Percentiles rank a stretch among this genome's conserved stretches.
Conservation (phyloP, 2,329 filamentous ascomycete species). For the Arthroderma sp. region DNA sequence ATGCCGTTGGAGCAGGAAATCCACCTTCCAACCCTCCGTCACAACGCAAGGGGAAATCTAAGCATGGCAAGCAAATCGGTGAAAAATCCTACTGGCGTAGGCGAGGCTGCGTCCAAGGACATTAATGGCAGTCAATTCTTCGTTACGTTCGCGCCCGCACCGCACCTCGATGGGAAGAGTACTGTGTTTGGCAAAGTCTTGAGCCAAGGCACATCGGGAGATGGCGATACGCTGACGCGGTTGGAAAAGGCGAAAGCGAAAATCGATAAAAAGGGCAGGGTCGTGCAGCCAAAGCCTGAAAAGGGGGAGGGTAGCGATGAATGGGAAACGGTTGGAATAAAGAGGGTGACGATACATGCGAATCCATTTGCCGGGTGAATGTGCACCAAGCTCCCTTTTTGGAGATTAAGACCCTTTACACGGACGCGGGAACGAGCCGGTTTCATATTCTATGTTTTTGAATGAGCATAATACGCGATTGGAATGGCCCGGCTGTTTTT, state of each 20-base stretch:
- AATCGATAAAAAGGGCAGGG: conserved; percentile 50
- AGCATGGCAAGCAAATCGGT: conserved; percentile 45
- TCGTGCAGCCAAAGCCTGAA: conserved; percentile 27
- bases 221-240: conserved; percentile 31
- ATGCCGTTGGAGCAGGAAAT: conserved; percentile 50
- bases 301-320: conserved; percentile 16
- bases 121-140: conserved; percentile 52
- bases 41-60: conserved; percentile 44
- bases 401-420: no score
- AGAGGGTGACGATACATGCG: conserved; percentile 48
- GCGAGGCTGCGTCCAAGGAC: conserved; percentile 14
- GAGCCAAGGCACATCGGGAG: conserved; percentile 30
- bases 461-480: no score
- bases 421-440: no score
- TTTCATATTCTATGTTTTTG: no score
- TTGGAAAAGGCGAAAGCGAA: conserved; percentile 47
- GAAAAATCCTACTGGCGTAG: conserved; percentile 30
- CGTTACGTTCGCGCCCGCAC: conserved; percentile 46
- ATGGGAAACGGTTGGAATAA: conserved; percentile 41
- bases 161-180: conserved; percentile 53
- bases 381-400: no score
- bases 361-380: conserved; percentile 48
- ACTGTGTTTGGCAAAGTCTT: conserved; percentile 53
- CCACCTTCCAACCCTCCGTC: conserved; percentile 40
- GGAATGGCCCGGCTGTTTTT: no score